A percentile compares a stretch with the other conserved stretches of the same genome.
Conservation (phyloP, 805 yeast species). For the Candida succiphila region DNA sequence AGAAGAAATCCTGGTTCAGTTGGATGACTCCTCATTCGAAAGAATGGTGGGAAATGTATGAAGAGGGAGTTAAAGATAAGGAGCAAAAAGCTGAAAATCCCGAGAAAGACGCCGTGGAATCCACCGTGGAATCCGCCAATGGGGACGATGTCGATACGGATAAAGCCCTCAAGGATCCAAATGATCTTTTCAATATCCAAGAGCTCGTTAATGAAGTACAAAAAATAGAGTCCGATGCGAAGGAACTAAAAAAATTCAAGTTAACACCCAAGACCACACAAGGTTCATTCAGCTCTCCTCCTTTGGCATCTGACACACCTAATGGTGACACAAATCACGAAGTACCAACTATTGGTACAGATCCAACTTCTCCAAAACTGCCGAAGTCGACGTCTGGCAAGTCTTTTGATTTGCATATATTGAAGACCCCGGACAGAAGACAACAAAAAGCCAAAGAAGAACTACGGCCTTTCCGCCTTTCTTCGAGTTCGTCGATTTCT, state of each 20-base stretch:
- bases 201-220: conserved; percentile 33
- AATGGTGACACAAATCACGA: too few species aligned
- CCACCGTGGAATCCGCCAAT: too few species aligned
- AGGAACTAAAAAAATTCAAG: conserved; percentile 11
- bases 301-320: background rate
- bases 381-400: background rate
- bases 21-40: conserved; percentile 38
- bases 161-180: background rate
- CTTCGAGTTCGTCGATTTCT: too few species aligned
- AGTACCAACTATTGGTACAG: too few species aligned
- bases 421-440: background rate
- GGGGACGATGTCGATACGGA: conserved; percentile 5
- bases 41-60: conserved; percentile 50
- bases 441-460: too few species aligned
- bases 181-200: conserved; percentile 33
- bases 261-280: conserved; percentile 4
- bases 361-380: background rate
- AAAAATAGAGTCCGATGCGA: conserved; percentile 30
- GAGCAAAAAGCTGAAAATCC: conserved; percentile 9
- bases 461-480: too few species aligned
- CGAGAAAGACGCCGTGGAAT: conserved; percentile 11
- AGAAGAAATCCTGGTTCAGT: conserved; percentile 35
- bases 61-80: conserved; percentile 26
- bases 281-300: conserved; percentile 1
- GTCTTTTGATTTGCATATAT: background rate